phyloP scores from a whole-genome alignment of 2,329 filamentous ascomycete genomes.

The Penicillium sp. region DNA sequence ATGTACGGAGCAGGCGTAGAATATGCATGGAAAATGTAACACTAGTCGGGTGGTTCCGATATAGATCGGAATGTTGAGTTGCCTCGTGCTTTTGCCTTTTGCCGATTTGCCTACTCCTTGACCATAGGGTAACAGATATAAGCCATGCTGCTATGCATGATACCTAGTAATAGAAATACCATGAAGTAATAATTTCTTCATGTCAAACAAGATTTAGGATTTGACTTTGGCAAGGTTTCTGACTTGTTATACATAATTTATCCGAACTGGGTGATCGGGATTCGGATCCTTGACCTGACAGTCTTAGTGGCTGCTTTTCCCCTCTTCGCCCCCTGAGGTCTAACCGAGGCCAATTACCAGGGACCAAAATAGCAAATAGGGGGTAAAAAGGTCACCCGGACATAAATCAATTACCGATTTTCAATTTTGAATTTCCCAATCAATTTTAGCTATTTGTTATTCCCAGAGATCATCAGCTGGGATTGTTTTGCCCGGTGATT shows the following conservation, averaged over 20 bases:
- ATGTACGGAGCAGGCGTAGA: constrained; percentile 34
- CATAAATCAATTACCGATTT: not conserved
- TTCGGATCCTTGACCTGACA: constrained; percentile 14
- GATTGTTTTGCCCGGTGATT: not conserved
- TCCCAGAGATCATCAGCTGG: constrained; percentile 6
- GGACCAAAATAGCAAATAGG: not conserved
- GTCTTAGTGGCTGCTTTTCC: not conserved
- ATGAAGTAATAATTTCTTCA: not conserved
- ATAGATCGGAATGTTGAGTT: not conserved
- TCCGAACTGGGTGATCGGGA: constrained; percentile 6
- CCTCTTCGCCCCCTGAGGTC: not conserved
- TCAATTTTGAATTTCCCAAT: too few relatives aligned
- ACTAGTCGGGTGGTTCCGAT: constrained; percentile 8
- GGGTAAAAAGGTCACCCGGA: not conserved
- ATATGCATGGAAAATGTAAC: constrained; percentile 40
- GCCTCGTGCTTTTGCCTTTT: not conserved
- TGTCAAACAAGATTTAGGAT: not conserved
- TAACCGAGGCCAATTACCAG: not conserved
- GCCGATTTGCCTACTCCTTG: not conserved
- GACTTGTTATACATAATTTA: not conserved
- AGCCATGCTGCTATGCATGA: too few relatives aligned
- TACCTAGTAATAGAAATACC: not conserved
- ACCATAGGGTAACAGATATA: too few relatives aligned
- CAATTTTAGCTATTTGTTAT: too few relatives aligned
- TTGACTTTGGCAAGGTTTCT: not conserved